Conservation (phyloP, 805 yeast genomes). For the Yarrowia sp. region DNA sequence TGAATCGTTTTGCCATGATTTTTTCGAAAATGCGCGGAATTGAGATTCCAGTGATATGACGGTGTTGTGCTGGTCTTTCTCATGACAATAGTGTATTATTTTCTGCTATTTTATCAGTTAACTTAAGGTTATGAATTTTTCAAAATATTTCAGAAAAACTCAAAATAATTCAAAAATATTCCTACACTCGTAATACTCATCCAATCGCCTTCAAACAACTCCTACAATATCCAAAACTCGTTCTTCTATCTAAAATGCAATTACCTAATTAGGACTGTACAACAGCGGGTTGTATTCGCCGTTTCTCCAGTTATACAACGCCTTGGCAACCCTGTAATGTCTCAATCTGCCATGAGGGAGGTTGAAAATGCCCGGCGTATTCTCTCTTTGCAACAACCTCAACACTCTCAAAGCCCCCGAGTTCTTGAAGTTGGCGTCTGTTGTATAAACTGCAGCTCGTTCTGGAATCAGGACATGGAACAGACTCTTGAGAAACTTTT, state of each 20-base stretch:
- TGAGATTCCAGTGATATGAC: too few species aligned
- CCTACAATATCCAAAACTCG: not conserved
- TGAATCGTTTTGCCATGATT: not conserved
- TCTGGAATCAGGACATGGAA: not conserved
- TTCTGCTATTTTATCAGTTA: too few species aligned
- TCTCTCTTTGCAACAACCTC: not conserved
- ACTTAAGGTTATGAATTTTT: not conserved
- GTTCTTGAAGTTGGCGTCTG: not conserved
- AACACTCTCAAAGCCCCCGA: not conserved
- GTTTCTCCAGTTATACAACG: not conserved
- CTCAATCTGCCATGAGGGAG: not conserved
- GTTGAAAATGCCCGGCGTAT: conserved; percentile 3
- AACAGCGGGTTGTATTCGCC: conserved; percentile 12
- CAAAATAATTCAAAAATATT: too few species aligned
- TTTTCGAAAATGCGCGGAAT: too few species aligned
- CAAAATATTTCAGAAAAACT: not conserved
- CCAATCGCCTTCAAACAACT: not conserved
- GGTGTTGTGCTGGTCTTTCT: too few species aligned
- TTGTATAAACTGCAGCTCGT: not conserved
- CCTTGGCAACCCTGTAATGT: conserved; percentile 13
- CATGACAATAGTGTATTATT: too few species aligned
- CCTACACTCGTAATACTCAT: too few species aligned
- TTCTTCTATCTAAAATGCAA: not conserved
- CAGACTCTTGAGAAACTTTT: not conserved
- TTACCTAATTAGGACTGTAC: conserved; percentile 1